A percentile compares a stretch with the other conserved stretches of the same genome.
phyloP scores from a whole-genome alignment of 2,329 filamentous ascomycete genomes.

The Xylaria arbuscula region DNA sequence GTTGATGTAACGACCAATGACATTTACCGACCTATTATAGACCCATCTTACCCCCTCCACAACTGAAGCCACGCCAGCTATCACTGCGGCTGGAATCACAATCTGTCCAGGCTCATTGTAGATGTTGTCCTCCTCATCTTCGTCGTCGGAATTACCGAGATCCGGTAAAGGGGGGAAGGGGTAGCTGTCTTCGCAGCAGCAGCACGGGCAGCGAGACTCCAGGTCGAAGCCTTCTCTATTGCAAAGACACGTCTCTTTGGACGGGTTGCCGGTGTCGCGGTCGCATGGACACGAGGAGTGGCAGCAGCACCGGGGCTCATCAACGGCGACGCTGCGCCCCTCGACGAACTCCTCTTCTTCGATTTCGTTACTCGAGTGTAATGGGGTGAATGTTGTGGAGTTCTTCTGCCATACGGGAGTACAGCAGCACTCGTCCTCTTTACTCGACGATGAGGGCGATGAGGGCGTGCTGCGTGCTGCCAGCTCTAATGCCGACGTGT shows the following conservation, averaged over 20 bases:
- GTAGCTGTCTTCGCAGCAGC: neutral
- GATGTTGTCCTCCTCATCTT: neutral
- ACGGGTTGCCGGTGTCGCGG: no score
- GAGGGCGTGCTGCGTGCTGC: neutral
- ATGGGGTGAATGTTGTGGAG: neutral
- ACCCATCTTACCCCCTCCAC: no score
- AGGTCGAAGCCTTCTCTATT: neutral
- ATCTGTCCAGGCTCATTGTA: no score
- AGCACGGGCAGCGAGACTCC: no score
- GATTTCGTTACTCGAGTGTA: no score
- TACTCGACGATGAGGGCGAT: neutral
- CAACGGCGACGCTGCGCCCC: neutral
- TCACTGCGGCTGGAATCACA: no score
- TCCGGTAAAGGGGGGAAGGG: neutral
- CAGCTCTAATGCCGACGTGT: neutral
- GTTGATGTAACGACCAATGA: no score
- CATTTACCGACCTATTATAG: no score
- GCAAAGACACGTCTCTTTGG: neutral
- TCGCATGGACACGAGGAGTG: neutral
- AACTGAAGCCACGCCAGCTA: no score
- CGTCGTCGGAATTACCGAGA: neutral
- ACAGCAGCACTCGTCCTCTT: neutral
- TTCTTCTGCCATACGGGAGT: neutral
- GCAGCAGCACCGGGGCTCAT: neutral
- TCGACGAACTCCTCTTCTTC: neutral